Conservation (phyloP, 148 eudicot species). For the Agrostemma githago region DNA sequence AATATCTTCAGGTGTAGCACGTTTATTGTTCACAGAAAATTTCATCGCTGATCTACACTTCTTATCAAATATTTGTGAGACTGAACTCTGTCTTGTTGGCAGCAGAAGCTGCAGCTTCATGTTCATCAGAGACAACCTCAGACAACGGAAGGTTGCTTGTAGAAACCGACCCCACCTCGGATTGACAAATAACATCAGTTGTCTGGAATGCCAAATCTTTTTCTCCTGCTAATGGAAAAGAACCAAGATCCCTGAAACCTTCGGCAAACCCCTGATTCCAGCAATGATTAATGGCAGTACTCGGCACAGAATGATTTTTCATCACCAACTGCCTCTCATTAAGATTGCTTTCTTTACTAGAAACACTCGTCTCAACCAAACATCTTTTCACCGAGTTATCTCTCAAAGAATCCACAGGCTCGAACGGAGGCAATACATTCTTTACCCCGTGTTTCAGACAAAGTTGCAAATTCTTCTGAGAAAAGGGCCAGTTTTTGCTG, state of each 20-base stretch:
- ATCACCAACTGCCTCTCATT: conserved; percentile 25
- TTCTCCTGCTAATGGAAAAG: conserved; percentile 33
- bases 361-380: conserved; percentile 29
- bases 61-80: conserved; percentile 28
- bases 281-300: conserved; percentile 13
- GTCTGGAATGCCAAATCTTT: conserved; percentile 34
- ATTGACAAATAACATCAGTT: conserved; percentile 28
- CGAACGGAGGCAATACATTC: conserved; percentile 78
- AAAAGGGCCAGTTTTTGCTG: conserved; percentile 76
- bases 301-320: conserved; percentile 20
- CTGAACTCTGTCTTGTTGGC: conserved; percentile 25
- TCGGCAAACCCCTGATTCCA: conserved; percentile 26
- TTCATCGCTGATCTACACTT: conserved; percentile 52
- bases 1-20: conserved; percentile 38
- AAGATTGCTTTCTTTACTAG: conserved; percentile 36
- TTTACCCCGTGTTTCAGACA: conserved; percentile 64
- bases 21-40: conserved; percentile 33
- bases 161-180: conserved; percentile 41
- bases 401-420: conserved; percentile 39
- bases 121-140: conserved; percentile 31
- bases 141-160: conserved; percentile 34
- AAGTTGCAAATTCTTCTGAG: conserved; percentile 59
- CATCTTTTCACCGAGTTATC: conserved; percentile 27
- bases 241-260: conserved; percentile 28
- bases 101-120: conserved; percentile 30